These are phyloP conservation scores for Trichaptum fuscoviolaceum DNA, from an alignment of 768 basidiomycete genomes.

Conservation along the genomic window DNA sequence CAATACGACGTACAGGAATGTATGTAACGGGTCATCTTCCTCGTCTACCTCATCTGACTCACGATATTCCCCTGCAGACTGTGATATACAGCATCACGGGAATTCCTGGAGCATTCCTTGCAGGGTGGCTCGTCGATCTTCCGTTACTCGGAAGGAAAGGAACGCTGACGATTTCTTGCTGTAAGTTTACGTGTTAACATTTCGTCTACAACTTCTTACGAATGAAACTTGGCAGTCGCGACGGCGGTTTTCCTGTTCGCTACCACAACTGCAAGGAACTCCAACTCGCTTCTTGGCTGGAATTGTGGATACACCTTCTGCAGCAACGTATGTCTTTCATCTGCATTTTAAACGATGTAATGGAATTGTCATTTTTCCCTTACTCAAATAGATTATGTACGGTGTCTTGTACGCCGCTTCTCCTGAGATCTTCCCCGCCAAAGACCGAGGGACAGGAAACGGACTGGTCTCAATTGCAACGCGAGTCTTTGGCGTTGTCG, in stretches of 20 bases:
- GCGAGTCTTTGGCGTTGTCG: slow-evolving; percentile 65
- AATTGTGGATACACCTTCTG: slow-evolving; percentile 71
- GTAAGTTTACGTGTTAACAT: slow-evolving; percentile 34
- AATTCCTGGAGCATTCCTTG: slow-evolving; percentile 66
- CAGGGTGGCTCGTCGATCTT: slow-evolving; percentile 65
- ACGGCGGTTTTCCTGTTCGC: slow-evolving; percentile 73
- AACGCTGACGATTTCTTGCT: slow-evolving; percentile 57
- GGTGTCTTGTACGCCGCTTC: slow-evolving; percentile 69
- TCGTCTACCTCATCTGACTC: neutral
- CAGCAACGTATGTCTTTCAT: slow-evolving; percentile 41
- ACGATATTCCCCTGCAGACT: slow-evolving; percentile 37
- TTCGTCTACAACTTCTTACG: slow-evolving; percentile 41
- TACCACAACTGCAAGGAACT: slow-evolving; percentile 68
- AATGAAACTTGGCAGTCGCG: slow-evolving; percentile 39
- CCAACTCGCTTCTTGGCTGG: slow-evolving; percentile 68
- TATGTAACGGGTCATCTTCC: slow-evolving; percentile 12
- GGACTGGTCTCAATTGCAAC: slow-evolving; percentile 55
- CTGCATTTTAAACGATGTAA: neutral
- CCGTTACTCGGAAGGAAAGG: slow-evolving; percentile 62
- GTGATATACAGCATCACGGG: slow-evolving; percentile 65
- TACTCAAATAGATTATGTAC: slow-evolving; percentile 54
- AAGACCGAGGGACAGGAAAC: slow-evolving; percentile 70
- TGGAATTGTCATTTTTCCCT: slow-evolving; percentile 6
- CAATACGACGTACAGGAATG: slow-evolving; percentile 32
- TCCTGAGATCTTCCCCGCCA: slow-evolving; percentile 66